These are phyloP conservation scores for Colletotrichum tamarilloi DNA, from an alignment of 2,329 filamentous ascomycete species.

Conservation along the genomic window DNA sequence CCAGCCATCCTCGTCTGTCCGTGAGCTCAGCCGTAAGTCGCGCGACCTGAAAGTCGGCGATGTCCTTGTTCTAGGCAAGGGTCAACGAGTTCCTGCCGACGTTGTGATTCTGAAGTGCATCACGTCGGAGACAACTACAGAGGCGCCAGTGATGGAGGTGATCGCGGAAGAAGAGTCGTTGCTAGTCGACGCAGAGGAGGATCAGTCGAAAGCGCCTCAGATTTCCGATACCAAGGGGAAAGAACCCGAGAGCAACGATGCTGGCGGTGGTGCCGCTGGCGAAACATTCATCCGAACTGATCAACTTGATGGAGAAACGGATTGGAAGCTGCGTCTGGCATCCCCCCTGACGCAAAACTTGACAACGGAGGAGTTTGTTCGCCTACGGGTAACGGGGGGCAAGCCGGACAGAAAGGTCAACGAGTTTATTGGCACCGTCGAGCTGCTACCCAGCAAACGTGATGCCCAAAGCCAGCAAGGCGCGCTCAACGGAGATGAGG, in stretches of 20 bases:
- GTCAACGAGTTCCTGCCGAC: constrained; percentile 93
- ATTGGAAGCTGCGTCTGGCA: constrained; percentile 95
- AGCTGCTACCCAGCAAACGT: constrained; percentile 70
- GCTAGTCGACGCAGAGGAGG: constrained; percentile 53
- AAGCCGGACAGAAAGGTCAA: constrained; percentile 96
- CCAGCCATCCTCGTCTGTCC: constrained; percentile 61
- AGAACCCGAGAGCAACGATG: constrained; percentile 42
- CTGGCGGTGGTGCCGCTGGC: constrained; percentile 65
- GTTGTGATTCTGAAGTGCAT: constrained; percentile 91
- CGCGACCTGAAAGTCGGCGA: constrained; percentile 93
- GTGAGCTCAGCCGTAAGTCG: constrained; percentile 83
- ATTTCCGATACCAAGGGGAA: constrained; percentile 47
- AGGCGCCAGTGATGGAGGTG: constrained; percentile 40
- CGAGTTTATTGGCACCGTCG: constrained; percentile 91
- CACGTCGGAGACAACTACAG: constrained; percentile 61
- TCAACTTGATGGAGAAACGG: constrained; percentile 96
- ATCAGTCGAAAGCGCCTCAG: constrained; percentile 39
- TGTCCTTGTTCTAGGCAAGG: constrained; percentile 91
- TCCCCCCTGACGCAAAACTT: constrained; percentile 88
- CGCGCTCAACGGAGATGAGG: constrained; percentile 46
- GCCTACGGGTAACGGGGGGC: constrained; percentile 80
- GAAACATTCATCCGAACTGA: constrained; percentile 98
- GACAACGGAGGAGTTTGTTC: constrained; percentile 75
- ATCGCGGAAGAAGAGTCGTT: constrained; percentile 50
- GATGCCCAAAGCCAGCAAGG: constrained; percentile 57